Evolutionary conservation across 768 basidiomycete species (phyloP).

Genomic region (Xerocomellus chrysenteron): DNA sequence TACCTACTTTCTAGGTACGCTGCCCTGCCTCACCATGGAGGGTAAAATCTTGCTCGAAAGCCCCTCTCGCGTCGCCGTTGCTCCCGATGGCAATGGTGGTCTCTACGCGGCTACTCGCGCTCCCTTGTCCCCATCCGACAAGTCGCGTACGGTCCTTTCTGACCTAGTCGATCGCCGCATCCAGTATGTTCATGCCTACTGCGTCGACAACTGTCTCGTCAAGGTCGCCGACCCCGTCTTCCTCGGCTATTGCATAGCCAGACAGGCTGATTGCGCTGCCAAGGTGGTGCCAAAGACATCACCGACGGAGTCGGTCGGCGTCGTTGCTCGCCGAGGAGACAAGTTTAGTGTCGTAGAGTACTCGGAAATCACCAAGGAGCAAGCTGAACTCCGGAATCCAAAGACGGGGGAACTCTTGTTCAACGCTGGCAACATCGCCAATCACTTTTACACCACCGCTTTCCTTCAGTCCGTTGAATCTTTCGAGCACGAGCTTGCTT

Average conservation of each 20-base stretch:
- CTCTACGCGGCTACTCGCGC: conserved; percentile 90
- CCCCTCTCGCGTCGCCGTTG: conserved; percentile 79
- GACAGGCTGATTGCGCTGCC: conserved; percentile 87
- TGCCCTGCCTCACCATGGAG: conserved; percentile 92
- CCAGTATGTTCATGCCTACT: conserved; percentile 90
- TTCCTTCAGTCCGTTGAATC: conserved; percentile 77
- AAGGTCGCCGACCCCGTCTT: conserved; percentile 97
- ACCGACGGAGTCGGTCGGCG: conserved; percentile 92
- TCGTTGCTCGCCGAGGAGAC: conserved; percentile 80
- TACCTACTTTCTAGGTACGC: conserved; percentile 61
- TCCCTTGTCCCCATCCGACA: conserved; percentile 60
- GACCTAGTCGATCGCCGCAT: conserved; percentile 77
- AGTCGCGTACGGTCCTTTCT: conserved; percentile 72
- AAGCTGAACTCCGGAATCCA: conserved; percentile 73
- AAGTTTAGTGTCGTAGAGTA: conserved; percentile 95
- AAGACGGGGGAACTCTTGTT: conserved; percentile 77
- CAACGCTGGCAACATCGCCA: conserved; percentile 95
- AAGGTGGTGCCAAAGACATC: conserved; percentile 92
- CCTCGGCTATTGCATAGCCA: conserved; percentile 89
- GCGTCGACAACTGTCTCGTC: conserved; percentile 99
- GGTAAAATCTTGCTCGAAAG: conserved; percentile 91
- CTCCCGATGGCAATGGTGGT: conserved; percentile 97
- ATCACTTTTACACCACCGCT: conserved; percentile 92
- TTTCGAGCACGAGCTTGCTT: conserved; percentile 88
- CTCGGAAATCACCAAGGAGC: conserved; percentile 89